A percentile compares a stretch with the other conserved stretches of the same genome.
These are phyloP conservation scores for Pelargonium citronellum DNA, from an alignment of 441 rosid genomes.

Conservation along the genomic window DNA sequence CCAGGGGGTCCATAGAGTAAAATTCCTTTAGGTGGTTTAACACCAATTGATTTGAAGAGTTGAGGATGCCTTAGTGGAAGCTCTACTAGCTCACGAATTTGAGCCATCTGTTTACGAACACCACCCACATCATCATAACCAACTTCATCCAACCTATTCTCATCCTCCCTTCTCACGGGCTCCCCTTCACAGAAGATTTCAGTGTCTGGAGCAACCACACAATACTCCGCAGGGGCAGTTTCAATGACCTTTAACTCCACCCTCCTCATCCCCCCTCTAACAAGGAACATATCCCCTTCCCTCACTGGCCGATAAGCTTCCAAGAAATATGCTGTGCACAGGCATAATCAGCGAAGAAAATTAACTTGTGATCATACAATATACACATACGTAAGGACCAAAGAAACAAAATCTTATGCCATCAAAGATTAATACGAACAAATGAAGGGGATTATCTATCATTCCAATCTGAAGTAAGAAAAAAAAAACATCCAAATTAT, in stretches of 20 bases:
- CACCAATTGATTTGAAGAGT: conserved; percentile 69
- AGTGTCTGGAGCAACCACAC: conserved; percentile 69
- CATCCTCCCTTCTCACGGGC: conserved; percentile 65
- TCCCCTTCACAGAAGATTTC: conserved; percentile 77
- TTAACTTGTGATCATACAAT: neutral
- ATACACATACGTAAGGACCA: neutral
- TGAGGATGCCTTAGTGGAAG: conserved; percentile 72
- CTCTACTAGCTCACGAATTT: conserved; percentile 76
- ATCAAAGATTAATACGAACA: no score
- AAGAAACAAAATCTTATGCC: no score
- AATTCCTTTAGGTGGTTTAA: conserved; percentile 72
- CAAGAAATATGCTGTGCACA: conserved; percentile 51
- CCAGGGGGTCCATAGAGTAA: conserved; percentile 24
- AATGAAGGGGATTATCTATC: no score
- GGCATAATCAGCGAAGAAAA: neutral
- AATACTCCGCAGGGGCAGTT: conserved; percentile 29
- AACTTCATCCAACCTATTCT: conserved; percentile 57
- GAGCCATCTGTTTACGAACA: conserved; percentile 75
- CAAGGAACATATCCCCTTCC: conserved; percentile 59
- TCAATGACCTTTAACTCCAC: conserved; percentile 51
- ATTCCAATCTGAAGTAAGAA: no score
- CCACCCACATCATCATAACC: conserved; percentile 87
- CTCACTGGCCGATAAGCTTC: conserved; percentile 69
- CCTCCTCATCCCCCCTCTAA: conserved; percentile 69
- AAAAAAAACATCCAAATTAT: no score